Evolutionary conservation across 1,284 basidiomycete genomes (phyloP).

Genomic region (Afroboletus lepidellus): DNA sequence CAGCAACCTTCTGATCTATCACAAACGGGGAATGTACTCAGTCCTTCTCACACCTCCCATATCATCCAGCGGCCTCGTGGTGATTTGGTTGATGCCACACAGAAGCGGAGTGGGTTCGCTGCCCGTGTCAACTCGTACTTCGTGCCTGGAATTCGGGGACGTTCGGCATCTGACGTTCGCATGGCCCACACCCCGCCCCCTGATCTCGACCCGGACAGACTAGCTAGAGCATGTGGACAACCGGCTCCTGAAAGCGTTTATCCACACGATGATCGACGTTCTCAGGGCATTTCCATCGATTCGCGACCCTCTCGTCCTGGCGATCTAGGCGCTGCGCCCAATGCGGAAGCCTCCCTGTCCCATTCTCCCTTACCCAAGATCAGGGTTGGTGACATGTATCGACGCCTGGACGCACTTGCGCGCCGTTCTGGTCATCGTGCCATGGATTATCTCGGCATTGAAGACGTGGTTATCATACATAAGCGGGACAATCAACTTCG

Average conservation of each 20-base stretch:
- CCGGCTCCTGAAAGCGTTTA: conserved; percentile 7
- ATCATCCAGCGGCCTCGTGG: conserved; percentile 8
- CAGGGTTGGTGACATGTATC: conserved; percentile 23
- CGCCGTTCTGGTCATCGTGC: conserved; percentile 24
- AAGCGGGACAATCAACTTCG: conserved; percentile 21
- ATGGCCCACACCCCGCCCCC: conserved; percentile 19
- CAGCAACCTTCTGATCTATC: conserved; percentile 15
- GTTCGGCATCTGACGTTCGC: conserved; percentile 29
- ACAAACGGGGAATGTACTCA: neutral
- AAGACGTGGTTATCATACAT: conserved; percentile 23
- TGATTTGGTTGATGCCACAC: conserved; percentile 7
- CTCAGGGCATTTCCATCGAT: neutral
- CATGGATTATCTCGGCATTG: conserved; percentile 29
- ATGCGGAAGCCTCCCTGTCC: neutral
- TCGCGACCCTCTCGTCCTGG: conserved; percentile 1
- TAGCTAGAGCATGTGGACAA: conserved; percentile 33
- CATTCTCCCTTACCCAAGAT: conserved; percentile 19
- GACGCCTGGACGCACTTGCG: conserved; percentile 25
- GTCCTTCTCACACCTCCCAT: conserved; percentile 8
- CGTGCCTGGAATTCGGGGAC: conserved; percentile 19
- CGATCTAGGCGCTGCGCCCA: neutral
- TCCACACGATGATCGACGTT: conserved; percentile 5
- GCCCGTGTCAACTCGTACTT: conserved; percentile 12
- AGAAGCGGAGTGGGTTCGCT: conserved; percentile 14
- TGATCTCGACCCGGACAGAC: conserved; percentile 30